These are phyloP conservation scores for Theobroma grandiflorum DNA, from an alignment of 441 rosid species.

Conservation along the genomic window DNA sequence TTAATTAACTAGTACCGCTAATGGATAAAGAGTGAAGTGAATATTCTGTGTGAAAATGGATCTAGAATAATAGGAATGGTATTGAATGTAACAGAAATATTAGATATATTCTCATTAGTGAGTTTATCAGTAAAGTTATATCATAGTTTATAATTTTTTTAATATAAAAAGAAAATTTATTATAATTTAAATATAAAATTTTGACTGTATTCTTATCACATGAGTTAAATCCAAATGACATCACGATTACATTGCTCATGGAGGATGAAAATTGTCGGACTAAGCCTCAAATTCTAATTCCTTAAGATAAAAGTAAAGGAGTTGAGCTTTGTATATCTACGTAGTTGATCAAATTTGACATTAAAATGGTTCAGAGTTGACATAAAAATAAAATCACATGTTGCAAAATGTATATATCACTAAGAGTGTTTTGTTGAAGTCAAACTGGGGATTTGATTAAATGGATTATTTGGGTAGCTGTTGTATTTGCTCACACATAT, in stretches of 20 bases:
- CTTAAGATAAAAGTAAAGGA: not conserved
- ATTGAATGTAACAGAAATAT: not conserved
- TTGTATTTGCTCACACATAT: not conserved
- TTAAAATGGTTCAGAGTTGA: not conserved
- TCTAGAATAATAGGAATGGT: not conserved
- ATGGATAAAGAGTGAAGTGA: not conserved
- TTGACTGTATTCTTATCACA: not conserved
- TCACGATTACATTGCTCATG: not conserved
- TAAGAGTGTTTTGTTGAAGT: not conserved
- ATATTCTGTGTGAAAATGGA: not conserved
- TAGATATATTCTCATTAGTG: not conserved
- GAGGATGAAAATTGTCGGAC: not conserved
- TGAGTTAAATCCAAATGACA: not conserved
- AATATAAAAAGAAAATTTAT: too few relatives aligned
- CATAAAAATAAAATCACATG: not conserved
- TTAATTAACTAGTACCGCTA: too few relatives aligned
- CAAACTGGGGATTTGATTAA: not conserved
- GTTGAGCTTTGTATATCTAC: not conserved
- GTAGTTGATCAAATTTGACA: constrained; percentile 3
- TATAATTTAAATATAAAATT: too few relatives aligned
- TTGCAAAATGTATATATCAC: not conserved
- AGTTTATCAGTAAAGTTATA: not conserved
- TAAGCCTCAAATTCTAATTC: not conserved
- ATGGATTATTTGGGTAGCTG: not conserved
- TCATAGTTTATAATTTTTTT: too few relatives aligned